Percentiles rank a stretch among this genome's conserved stretches.
These are phyloP conservation scores for Petunia axillaris DNA, from an alignment of 257 asterid species.

Conservation along the genomic window DNA sequence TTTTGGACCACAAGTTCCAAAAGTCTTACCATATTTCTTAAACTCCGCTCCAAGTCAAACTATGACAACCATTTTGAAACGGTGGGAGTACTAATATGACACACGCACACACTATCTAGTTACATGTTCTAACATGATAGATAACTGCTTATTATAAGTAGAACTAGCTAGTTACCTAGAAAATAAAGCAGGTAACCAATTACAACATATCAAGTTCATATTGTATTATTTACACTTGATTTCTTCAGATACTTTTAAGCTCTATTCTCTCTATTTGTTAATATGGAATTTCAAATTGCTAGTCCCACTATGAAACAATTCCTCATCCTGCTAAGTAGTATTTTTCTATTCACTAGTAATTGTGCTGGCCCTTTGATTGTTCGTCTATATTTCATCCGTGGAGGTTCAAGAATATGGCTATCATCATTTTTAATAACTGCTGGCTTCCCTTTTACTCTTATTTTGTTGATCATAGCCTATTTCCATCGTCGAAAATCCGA, in stretches of 20 bases:
- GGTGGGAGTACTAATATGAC: no score
- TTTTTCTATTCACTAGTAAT: slow-evolving; percentile 18
- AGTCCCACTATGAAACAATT: slow-evolving; percentile 10
- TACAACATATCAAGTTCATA: no score
- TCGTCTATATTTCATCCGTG: slow-evolving; percentile 38
- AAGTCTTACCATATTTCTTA: no score
- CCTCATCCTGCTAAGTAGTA: slow-evolving; percentile 4
- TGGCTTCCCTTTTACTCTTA: slow-evolving; percentile 32
- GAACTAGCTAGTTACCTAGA: no score
- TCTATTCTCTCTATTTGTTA: not conserved
- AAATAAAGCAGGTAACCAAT: no score
- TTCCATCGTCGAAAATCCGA: slow-evolving; percentile 20
- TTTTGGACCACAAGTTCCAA: no score
- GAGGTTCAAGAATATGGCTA: slow-evolving; percentile 36
- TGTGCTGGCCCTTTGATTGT: slow-evolving; percentile 34
- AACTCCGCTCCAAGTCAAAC: no score
- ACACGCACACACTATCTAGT: no score
- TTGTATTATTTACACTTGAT: no score
- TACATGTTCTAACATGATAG: no score
- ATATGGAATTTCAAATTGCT: slow-evolving; percentile 23
- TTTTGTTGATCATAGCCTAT: slow-evolving; percentile 26
- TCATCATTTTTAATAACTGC: slow-evolving; percentile 21
- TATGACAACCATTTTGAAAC: no score
- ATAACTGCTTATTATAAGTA: no score
- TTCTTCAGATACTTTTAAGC: not conserved